Evolutionary conservation across 2,329 filamentous ascomycete species (phyloP), one percentile per base, ranked within the genome.

Genomic region (Xylariaceae sp.): DNA sequence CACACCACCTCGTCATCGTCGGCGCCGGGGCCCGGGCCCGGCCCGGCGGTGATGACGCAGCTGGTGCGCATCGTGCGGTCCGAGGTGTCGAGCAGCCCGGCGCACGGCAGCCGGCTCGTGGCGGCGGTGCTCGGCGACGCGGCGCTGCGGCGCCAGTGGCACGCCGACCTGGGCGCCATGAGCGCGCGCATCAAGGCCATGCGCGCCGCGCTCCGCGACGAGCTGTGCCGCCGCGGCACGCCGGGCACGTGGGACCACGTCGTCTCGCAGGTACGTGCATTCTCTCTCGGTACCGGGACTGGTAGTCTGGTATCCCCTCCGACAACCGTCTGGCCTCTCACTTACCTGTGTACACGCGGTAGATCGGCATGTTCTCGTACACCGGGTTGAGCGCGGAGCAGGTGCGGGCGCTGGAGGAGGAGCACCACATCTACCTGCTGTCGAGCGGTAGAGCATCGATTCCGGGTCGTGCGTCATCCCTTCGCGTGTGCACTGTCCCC

Each of bases 321-420:
- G n/a, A n/a, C n/a, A n/a, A n/a, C n/a, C n/a, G n/a, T n/a, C n/a
- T n/a, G n/a, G n/a, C n/a, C n/a, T n/a, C 12, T 27, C n/a, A 26
- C 31, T 35, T 5, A 38, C 32, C n/a, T 4, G 10, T 5, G 5
- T 5, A 16, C 11, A n/a, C n/a, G 15, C 19, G 21, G 21, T 28
- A 64, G 51, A 59, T 58, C 32, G 61, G 61, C 5, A 63, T 65
- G 60, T 64, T 64, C 37, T 53, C 49, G 4, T 61, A 57, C 38
- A 60, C 60, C 0, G 58, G 60, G 0, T 37, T 64, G 29, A 45
- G 30, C 5, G 29, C 42, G 7, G 40, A 49, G 19, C 53, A 62
- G 24, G 55, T 64, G 3, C 19, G 16, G 3, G 33, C 42, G 5
- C 35, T 64, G 11, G 39, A 47, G 37, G 40, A 53, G 2, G 46